These are phyloP conservation scores for Somion occarium DNA, from an alignment of 1,284 basidiomycete species.

Conservation along the genomic window DNA sequence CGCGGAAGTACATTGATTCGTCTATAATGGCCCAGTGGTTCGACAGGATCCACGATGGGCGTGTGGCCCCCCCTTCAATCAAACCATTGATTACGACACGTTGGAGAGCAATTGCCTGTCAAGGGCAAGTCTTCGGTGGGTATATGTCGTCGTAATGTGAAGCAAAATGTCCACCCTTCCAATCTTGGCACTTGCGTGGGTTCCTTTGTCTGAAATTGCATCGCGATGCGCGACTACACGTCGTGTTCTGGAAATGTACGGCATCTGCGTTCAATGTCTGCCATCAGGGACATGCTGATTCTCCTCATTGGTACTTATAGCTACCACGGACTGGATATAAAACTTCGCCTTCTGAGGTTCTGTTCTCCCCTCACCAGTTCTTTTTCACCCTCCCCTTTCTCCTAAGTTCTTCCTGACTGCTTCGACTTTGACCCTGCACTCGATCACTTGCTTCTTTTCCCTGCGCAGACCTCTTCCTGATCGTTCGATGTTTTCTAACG, in stretches of 20 bases:
- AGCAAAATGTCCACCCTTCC: neutral
- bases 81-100: conserved; percentile 2
- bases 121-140: neutral
- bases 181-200: neutral
- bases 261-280: conserved; percentile 7
- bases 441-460: neutral
- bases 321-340: neutral
- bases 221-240: neutral
- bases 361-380: neutral
- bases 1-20: neutral
- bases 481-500: conserved; percentile 24
- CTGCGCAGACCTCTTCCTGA: neutral
- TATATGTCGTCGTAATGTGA: conserved; percentile 6
- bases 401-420: neutral
- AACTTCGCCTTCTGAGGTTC: neutral
- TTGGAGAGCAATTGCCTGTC: neutral
- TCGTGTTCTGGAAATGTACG: conserved; percentile 4
- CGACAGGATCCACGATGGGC: conserved; percentile 7
- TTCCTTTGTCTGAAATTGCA: neutral
- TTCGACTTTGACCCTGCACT: neutral
- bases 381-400: neutral
- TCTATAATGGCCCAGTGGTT: conserved; percentile 1
- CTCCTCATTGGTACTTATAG: neutral
- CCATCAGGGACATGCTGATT: conserved; percentile 7
- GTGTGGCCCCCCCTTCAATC: neutral